phyloP scores from a whole-genome alignment of 257 asterid genomes.

The Gardenia jasminoides region DNA sequence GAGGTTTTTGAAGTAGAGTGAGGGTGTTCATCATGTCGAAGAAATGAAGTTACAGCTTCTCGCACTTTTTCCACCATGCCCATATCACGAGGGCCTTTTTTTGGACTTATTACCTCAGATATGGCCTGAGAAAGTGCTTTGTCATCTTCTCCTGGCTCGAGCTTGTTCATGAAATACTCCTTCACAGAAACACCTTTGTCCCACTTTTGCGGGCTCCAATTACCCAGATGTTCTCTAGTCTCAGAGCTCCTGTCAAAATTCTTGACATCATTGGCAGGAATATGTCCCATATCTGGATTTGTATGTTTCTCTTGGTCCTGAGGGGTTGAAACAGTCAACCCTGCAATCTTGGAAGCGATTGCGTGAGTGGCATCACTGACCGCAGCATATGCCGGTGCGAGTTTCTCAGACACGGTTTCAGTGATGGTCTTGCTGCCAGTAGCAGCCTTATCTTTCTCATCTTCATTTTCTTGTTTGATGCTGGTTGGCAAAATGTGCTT shows the following conservation, averaged over 20 bases:
- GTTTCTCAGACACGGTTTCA: slow-evolving; percentile 41
- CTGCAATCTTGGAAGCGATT: slow-evolving; percentile 48
- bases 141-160: slow-evolving; percentile 93
- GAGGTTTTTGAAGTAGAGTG: slow-evolving; percentile 18
- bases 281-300: background rate
- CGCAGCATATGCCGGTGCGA: slow-evolving; percentile 58
- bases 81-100: slow-evolving; percentile 31
- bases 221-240: slow-evolving; percentile 15
- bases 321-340: slow-evolving; percentile 35
- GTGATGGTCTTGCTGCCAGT: slow-evolving; percentile 39
- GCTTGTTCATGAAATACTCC: slow-evolving; percentile 73
- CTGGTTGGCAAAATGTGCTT: slow-evolving; percentile 38
- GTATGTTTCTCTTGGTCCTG: slow-evolving; percentile 18
- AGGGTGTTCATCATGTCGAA: slow-evolving; percentile 51
- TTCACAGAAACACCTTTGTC: slow-evolving; percentile 86
- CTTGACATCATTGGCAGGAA: slow-evolving; percentile 14
- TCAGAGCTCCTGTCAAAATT: slow-evolving; percentile 23
- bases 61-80: slow-evolving; percentile 75
- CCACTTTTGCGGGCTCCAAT: slow-evolving; percentile 47
- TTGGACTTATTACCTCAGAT: slow-evolving; percentile 83
- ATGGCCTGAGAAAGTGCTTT: slow-evolving; percentile 85
- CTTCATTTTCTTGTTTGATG: slow-evolving; percentile 21
- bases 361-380: slow-evolving; percentile 58
- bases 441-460: slow-evolving; percentile 10
- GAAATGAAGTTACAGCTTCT: slow-evolving; percentile 69